Evolutionary conservation across 768 basidiomycete species (phyloP), one percentile per base, ranked within the genome.

Genomic region (Leccinum longicurvipes): DNA sequence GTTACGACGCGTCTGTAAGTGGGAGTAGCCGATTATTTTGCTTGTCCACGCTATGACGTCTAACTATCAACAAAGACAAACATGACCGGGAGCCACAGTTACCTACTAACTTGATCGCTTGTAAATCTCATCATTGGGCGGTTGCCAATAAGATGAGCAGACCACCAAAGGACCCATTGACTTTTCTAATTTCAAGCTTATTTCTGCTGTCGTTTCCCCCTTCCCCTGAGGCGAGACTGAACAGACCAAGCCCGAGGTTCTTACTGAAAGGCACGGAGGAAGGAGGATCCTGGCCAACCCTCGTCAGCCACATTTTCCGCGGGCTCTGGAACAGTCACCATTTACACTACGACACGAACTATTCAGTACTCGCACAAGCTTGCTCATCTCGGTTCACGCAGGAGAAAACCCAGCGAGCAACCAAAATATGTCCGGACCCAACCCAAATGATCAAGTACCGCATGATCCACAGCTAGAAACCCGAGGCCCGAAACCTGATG

Each of bases 11-110:
- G 15, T 8, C 8, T 48, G 21, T 23, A n/a, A 4, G 5, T 48
- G 25, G 19, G 21, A n/a, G 27, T 17, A n/a, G 23, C 27, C 6
- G 24, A 23, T 42, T n/a, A 23, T 23, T 42, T 42, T 19, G 19
- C 41, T 21, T 42, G 36, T 39, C 36, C 36, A n/a, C 15, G 15
- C n/a, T 17, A 19, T n/a, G 8, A 39, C 9, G 36, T n/a, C n/a
- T 19, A 46, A 3, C n/a, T 34, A 14, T 55, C 50, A 67, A 68
- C 6, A 64, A 50, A 51, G 46, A 44, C 52, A 67, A 67, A 66
- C 44, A 66, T 6, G 23, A 44, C 27, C 4, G 8, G 1, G 19
- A 3, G 6, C 19, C 23, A 23, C 14, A 11, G 7, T 44, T 7
- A 14, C 3, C 10, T 6, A 6, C 31, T 31, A n/a, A n/a, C n/a